Percentiles rank a stretch among this genome's conserved stretches.
phyloP scores from a whole-genome alignment of 2,329 filamentous ascomycete species.

The Diaporthe citrichinensis region DNA sequence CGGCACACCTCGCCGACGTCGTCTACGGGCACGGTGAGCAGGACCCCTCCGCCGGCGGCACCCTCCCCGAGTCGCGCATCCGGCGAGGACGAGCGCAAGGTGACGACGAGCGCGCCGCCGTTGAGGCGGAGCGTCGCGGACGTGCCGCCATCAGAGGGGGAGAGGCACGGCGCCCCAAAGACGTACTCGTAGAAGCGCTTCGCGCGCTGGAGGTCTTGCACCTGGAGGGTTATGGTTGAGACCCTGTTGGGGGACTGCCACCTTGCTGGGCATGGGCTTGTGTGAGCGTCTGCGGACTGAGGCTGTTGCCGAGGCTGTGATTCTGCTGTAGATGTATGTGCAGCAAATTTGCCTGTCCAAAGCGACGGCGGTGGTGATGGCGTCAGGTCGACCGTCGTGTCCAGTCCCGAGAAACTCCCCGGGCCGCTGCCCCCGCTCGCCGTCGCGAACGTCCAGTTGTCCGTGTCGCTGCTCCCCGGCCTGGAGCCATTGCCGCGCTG shows the following conservation, averaged over 20 bases:
- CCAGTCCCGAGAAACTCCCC: background rate
- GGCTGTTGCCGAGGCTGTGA: background rate
- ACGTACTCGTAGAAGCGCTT: conserved; percentile 28
- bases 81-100: background rate
- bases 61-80: background rate
- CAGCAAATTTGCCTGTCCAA: background rate
- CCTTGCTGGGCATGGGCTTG: background rate
- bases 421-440: conserved; percentile 4
- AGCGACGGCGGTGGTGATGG: background rate
- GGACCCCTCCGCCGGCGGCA: background rate
- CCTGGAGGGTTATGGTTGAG: conserved; percentile 26
- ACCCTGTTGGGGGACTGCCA: background rate
- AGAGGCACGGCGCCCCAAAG: background rate
- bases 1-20: conserved; percentile 15
- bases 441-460: conserved; percentile 11
- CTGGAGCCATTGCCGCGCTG: background rate
- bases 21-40: conserved; percentile 30
- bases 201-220: conserved; percentile 20
- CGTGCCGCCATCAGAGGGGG: background rate
- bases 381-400: conserved; percentile 24
- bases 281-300: background rate
- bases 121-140: conserved; percentile 14
- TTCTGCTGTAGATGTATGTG: background rate
- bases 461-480: conserved; percentile 13
- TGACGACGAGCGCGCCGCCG: conserved; percentile 16